These are phyloP conservation scores for Pinus taeda DNA, from an alignment of 75 land plant species.

Conservation along the genomic window DNA sequence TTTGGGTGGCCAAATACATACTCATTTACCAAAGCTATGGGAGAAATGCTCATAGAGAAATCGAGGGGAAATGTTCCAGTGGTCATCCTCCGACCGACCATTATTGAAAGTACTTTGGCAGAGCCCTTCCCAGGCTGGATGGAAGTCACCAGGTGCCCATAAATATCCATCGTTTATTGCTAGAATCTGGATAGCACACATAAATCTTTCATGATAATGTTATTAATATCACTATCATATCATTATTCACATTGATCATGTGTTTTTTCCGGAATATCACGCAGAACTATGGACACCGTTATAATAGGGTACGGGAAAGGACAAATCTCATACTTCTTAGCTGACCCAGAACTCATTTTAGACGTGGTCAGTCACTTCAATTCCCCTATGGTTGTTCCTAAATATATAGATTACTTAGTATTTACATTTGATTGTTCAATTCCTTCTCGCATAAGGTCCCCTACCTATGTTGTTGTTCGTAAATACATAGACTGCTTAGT, in stretches of 20 bases:
- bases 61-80: conserved; percentile 25
- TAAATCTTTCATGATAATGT: neutral
- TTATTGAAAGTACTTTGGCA: conserved; percentile 38
- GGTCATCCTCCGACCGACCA: conserved; percentile 49
- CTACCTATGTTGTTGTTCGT: too few species aligned
- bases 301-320: conserved; percentile 21
- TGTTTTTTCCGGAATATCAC: neutral
- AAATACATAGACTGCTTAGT: neutral
- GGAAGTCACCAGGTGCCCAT: conserved; percentile 44
- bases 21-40: conserved; percentile 61
- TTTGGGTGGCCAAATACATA: conserved; percentile 70
- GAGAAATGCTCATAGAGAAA: conserved; percentile 43
- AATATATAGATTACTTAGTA: neutral
- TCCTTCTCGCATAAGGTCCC: too few species aligned
- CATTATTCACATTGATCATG: neutral
- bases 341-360: conserved; percentile 13
- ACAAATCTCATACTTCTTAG: conserved; percentile 9
- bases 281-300: conserved; percentile 23
- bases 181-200: too few species aligned
- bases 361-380: conserved; percentile 12
- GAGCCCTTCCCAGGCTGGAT: conserved; percentile 60
- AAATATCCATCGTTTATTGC: neutral
- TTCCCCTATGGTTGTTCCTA: neutral
- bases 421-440: neutral
- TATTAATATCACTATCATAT: neutral